Percentiles rank a stretch among this genome's conserved stretches.
Evolutionary conservation across 139 green algal genomes (phyloP).

Genomic region (Coelastrella sp.): DNA sequence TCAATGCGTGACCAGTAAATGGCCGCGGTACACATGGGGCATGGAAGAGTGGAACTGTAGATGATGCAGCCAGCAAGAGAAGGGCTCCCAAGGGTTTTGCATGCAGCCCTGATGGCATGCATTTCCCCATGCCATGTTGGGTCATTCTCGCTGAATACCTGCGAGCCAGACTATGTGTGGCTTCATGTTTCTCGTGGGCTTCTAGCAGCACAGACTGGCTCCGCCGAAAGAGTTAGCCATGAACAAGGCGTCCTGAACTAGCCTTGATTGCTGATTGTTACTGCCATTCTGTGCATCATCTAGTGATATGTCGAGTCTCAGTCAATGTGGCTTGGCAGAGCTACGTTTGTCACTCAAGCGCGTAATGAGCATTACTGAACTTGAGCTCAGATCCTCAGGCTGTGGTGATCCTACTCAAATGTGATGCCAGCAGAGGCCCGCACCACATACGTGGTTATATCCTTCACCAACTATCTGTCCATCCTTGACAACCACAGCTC

Average conservation of each 20-base stretch:
- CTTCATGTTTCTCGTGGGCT: too few relatives aligned
- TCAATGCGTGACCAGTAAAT: not conserved
- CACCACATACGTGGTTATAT: conserved; percentile 40
- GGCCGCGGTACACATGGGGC: conserved; percentile 27
- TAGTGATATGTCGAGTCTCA: too few relatives aligned
- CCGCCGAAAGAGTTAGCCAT: too few relatives aligned
- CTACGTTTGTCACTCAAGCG: too few relatives aligned
- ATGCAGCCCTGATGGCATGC: conserved; percentile 8
- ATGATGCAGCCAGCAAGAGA: conserved; percentile 24
- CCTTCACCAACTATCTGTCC: conserved; percentile 54
- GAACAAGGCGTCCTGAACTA: too few relatives aligned
- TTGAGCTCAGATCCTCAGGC: too few relatives aligned
- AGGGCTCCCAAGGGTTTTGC: not conserved
- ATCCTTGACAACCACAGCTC: conserved; percentile 47
- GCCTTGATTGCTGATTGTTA: too few relatives aligned
- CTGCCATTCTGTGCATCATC: too few relatives aligned
- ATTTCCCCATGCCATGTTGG: conserved; percentile 49
- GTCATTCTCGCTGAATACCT: conserved; percentile 44
- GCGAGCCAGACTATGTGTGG: not conserved
- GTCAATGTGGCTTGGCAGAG: too few relatives aligned
- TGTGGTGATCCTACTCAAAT: not conserved
- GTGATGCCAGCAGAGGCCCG: not conserved
- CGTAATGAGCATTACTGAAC: too few relatives aligned
- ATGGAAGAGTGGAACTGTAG: not conserved
- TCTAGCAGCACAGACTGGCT: too few relatives aligned